A percentile compares a stretch with the other conserved stretches of the same genome.
phyloP scores from a whole-genome alignment of 2,329 filamentous ascomycete genomes.

The Aspergillus hiratsukae region DNA sequence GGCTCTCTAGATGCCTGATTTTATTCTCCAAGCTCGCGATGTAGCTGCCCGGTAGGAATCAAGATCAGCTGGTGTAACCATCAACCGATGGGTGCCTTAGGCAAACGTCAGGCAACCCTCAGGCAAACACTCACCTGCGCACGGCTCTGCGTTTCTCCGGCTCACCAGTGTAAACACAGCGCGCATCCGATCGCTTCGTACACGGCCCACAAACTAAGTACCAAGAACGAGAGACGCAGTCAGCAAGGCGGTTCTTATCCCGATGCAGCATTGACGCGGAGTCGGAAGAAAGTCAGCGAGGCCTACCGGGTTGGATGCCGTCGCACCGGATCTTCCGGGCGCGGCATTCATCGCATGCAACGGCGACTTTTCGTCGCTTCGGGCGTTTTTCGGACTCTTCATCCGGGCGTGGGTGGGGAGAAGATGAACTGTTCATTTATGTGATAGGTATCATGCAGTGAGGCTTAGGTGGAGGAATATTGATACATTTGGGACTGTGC shows the following conservation, averaged over 20 bases:
- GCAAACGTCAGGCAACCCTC: not conserved
- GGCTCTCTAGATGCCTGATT: conserved; percentile 22
- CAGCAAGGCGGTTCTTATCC: not conserved
- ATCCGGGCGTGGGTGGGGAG: not conserved
- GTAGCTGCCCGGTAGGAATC: conserved; percentile 18
- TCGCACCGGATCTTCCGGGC: conserved; percentile 16
- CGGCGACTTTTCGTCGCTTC: conserved; percentile 16
- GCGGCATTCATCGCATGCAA: conserved; percentile 18
- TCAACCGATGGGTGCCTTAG: not conserved
- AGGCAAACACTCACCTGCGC: conserved; percentile 13
- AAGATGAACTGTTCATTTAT: conserved; percentile 1
- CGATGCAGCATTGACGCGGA: not conserved
- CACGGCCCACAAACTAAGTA: conserved; percentile 28
- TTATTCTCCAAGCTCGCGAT: conserved; percentile 24
- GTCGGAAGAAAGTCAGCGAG: not conserved
- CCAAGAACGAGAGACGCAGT: not conserved
- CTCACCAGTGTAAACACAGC: conserved; percentile 27
- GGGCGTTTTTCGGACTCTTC: not conserved
- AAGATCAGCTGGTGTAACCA: not conserved
- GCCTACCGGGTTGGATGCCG: conserved; percentile 15
- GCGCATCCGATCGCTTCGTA: conserved; percentile 14
- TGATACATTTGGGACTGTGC: not conserved
- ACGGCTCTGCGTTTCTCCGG: conserved; percentile 24
- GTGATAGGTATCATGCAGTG: not conserved
- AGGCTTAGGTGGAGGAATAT: not conserved